These are phyloP conservation scores for Purpureocillium lavendulum DNA, from an alignment of 2,329 filamentous ascomycete species.

Conservation along the genomic window DNA sequence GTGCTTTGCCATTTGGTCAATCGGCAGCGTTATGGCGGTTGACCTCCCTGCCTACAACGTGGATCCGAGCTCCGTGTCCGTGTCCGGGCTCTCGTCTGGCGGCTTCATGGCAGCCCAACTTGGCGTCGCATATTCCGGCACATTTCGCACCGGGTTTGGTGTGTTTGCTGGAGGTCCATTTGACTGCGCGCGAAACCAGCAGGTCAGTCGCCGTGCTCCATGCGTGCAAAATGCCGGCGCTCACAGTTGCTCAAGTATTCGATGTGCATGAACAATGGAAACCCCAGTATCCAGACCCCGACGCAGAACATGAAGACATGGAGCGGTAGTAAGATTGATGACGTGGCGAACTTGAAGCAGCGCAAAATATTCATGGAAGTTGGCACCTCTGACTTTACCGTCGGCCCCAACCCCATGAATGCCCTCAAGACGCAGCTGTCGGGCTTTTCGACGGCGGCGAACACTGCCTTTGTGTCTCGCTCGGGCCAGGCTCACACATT, in stretches of 20 bases:
- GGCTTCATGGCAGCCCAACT: too few species aligned
- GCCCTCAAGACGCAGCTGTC: constrained; percentile 4
- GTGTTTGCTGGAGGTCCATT: too few species aligned
- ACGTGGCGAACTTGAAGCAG: constrained; percentile 2
- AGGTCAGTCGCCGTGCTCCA: too few species aligned
- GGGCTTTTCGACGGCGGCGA: constrained; percentile 1
- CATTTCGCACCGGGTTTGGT: too few species aligned
- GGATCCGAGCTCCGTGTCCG: too few species aligned
- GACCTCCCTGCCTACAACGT: too few species aligned
- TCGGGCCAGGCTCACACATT: constrained; percentile 6
- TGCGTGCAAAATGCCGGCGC: too few species aligned
- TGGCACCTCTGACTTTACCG: constrained; percentile 13
- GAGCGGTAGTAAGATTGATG: constrained; percentile 8
- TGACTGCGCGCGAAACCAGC: too few species aligned
- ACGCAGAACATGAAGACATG: constrained; percentile 6
- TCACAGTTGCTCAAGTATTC: constrained; percentile 1
- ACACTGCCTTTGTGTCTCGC: constrained; percentile 2
- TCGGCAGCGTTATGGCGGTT: too few species aligned
- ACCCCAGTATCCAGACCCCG: constrained; percentile 2
- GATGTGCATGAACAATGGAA: constrained; percentile 7
- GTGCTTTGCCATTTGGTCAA: too few species aligned
- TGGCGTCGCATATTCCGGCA: too few species aligned
- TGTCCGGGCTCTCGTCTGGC: too few species aligned
- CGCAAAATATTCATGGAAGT: constrained; percentile 13
- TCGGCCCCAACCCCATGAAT: constrained; percentile 8